These are phyloP conservation scores for Epichloe coenophiala DNA, from an alignment of 2,329 filamentous ascomycete genomes.

Conservation along the genomic window DNA sequence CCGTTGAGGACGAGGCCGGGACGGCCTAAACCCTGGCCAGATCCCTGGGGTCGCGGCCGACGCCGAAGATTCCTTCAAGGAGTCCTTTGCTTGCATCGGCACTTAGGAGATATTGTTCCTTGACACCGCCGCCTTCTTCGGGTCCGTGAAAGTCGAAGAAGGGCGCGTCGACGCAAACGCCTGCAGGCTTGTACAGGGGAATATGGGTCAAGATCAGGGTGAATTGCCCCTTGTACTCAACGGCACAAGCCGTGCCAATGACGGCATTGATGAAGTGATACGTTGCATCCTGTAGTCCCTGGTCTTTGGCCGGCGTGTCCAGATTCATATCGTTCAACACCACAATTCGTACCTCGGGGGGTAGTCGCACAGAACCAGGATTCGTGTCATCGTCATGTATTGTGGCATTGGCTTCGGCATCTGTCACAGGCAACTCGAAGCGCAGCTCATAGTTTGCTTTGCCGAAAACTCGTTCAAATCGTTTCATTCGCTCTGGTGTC, in stretches of 20 bases:
- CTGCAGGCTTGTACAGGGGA: conserved; percentile 70
- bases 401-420: conserved; percentile 25
- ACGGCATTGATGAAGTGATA: conserved; percentile 64
- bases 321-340: conserved; percentile 90
- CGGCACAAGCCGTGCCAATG: conserved; percentile 48
- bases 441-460: conserved; percentile 81
- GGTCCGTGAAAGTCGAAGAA: conserved; percentile 65
- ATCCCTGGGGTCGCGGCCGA: conserved; percentile 48
- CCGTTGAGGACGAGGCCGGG: conserved; percentile 76
- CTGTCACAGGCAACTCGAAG: conserved; percentile 44
- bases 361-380: conserved; percentile 31
- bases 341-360: conserved; percentile 66
- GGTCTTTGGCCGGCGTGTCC: conserved; percentile 62
- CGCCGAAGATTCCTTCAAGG: conserved; percentile 73
- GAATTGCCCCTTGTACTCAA: conserved; percentile 50
- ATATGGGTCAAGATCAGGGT: conserved; percentile 87
- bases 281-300: conserved; percentile 57
- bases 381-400: conserved; percentile 29
- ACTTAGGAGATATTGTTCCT: conserved; percentile 85
- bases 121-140: conserved; percentile 56
- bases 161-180: conserved; percentile 72
- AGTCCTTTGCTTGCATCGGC: conserved; percentile 57
- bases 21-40: conserved; percentile 50
- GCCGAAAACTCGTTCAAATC: conserved; percentile 79
- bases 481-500: conserved; percentile 55